Evolutionary conservation across 2,329 filamentous ascomycete genomes (phyloP).

Genomic region (Venturia nashicola): DNA sequence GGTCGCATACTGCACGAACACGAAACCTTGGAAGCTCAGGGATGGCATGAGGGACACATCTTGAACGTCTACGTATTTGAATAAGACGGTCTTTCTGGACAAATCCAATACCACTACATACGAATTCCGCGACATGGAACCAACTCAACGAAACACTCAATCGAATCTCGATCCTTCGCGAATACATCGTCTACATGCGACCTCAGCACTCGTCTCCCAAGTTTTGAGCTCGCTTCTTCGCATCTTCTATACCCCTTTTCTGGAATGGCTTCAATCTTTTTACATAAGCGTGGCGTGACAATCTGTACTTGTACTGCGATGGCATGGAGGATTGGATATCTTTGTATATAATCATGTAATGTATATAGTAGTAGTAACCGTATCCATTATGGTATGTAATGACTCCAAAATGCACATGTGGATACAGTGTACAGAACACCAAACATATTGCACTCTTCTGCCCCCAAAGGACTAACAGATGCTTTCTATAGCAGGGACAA

Average conservation of each 20-base stretch:
- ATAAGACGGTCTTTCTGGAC: not conserved
- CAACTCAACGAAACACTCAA: not conserved
- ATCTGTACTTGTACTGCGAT: not conserved
- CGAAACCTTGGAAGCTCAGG: slow-evolving; percentile 52
- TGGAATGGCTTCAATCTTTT: not conserved
- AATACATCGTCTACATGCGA: not conserved
- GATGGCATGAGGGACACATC: slow-evolving; percentile 64
- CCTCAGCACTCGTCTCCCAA: not conserved
- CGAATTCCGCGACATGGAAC: not conserved
- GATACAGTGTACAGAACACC: too few relatives aligned
- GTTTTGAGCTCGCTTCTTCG: not conserved
- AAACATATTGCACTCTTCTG: too few relatives aligned
- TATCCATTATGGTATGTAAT: too few relatives aligned
- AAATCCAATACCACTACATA: not conserved
- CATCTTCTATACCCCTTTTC: not conserved
- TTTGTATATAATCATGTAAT: not conserved
- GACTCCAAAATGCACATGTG: too few relatives aligned
- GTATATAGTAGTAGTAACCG: too few relatives aligned
- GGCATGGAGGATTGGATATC: not conserved
- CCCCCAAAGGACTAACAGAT: too few relatives aligned
- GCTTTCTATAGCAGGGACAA: too few relatives aligned
- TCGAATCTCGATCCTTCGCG: not conserved
- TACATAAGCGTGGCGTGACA: not conserved
- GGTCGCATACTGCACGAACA: slow-evolving; percentile 67
- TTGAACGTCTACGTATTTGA: slow-evolving; percentile 61